Conservation (phyloP, 495 filamentous ascomycete genomes). For the Glutinoglossum americanum region DNA sequence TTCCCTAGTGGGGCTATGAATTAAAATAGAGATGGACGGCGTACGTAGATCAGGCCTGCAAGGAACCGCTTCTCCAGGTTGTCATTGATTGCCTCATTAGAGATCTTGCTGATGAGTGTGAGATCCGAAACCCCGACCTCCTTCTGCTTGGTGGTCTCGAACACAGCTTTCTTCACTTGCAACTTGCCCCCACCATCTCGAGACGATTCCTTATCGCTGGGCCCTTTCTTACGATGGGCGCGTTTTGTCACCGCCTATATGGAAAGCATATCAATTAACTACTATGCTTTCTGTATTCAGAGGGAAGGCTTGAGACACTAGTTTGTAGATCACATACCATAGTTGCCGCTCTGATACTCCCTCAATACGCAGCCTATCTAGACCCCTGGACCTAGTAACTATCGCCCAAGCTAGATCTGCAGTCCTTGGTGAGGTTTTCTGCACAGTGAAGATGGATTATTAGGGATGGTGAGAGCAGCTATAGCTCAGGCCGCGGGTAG, state of each 20-base stretch:
- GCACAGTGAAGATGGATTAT: background rate
- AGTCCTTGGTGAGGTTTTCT: background rate
- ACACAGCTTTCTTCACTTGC: conserved; percentile 83
- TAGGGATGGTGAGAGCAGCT: background rate
- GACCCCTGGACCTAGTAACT: background rate
- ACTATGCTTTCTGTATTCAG: background rate
- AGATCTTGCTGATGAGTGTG: conserved; percentile 92
- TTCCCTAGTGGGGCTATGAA: background rate
- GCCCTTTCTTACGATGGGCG: conserved; percentile 45
- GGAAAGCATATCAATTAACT: background rate
- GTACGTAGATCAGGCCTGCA: conserved; percentile 85
- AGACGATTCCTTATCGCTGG: conserved; percentile 18
- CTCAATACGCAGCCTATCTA: background rate
- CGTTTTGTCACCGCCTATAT: conserved; percentile 22
- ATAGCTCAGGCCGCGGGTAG: background rate
- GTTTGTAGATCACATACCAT: background rate
- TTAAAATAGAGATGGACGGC: conserved; percentile 12
- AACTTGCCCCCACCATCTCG: conserved; percentile 27
- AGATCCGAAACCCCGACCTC: conserved; percentile 96
- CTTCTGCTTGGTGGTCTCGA: conserved; percentile 94
- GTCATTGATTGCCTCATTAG: conserved; percentile 97
- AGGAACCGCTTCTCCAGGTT: conserved; percentile 96
- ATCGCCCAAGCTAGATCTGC: background rate
- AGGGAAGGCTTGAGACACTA: background rate
- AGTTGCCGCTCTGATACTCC: background rate